Percentiles rank a stretch among this genome's conserved stretches.
Evolutionary conservation across 192 early-diverging fungal species (phyloP).

Genomic region (Jimgerdemannia flammicorona): DNA sequence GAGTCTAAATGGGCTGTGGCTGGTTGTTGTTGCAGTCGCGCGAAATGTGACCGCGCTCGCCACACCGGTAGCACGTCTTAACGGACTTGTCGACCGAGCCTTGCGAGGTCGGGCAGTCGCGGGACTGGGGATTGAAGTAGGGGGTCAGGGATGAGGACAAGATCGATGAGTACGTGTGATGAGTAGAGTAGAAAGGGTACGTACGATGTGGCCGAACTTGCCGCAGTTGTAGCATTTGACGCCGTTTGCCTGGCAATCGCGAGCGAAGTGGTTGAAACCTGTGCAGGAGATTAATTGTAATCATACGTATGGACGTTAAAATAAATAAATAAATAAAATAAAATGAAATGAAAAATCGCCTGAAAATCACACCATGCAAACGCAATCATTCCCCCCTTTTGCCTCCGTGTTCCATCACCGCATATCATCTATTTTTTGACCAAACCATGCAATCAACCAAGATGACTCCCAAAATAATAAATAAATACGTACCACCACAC

Average conservation of each 20-base stretch:
- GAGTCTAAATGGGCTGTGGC: too few relatives aligned
- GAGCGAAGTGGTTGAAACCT: constrained; percentile 46
- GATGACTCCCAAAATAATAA: too few relatives aligned
- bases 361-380: too few relatives aligned
- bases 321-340: background rate
- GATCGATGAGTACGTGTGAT: too few relatives aligned
- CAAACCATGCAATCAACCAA: too few relatives aligned
- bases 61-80: constrained; percentile 40
- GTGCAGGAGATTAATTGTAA: background rate
- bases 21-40: constrained; percentile 18
- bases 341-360: background rate
- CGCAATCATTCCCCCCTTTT: background rate
- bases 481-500: constrained; percentile 31
- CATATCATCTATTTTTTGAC: background rate
- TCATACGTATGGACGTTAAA: background rate
- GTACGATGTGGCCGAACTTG: constrained; percentile 51
- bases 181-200: constrained; percentile 2
- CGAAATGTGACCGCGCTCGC: constrained; percentile 38
- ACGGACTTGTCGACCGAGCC: constrained; percentile 16
- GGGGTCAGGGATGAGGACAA: background rate
- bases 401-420: background rate
- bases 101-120: constrained; percentile 29
- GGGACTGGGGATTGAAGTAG: constrained; percentile 21
- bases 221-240: constrained; percentile 54
- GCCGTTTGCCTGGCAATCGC: constrained; percentile 48